A percentile compares a stretch with the other conserved stretches of the same genome.
These are phyloP conservation scores for Teunomyces barrocoloradensis DNA, from an alignment of 805 yeast genomes.

Conservation along the genomic window DNA sequence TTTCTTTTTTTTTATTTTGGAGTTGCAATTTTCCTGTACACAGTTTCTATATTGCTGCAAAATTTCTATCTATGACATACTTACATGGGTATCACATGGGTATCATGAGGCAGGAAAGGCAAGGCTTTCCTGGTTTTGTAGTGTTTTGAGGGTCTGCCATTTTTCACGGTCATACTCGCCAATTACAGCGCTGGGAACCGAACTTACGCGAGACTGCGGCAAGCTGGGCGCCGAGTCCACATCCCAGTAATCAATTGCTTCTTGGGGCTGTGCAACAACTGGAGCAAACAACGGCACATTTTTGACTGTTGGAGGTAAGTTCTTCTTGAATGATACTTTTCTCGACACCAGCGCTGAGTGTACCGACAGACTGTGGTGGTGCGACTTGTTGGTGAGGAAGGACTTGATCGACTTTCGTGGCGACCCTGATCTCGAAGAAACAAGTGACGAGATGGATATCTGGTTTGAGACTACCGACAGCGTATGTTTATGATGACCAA, in stretches of 20 bases:
- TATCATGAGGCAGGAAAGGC: neutral
- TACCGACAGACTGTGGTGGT: conserved; percentile 14
- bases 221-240: conserved; percentile 31
- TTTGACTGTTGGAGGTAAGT: neutral
- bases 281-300: neutral
- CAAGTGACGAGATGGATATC: conserved; percentile 22
- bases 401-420: conserved; percentile 30
- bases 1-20: too few relatives aligned
- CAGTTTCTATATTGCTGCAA: neutral
- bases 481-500: conserved; percentile 22
- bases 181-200: conserved; percentile 54
- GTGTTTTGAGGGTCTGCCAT: conserved; percentile 52
- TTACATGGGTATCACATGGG: conserved; percentile 1
- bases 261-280: conserved; percentile 1
- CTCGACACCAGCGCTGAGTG: conserved; percentile 6
- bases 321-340: neutral
- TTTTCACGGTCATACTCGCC: conserved; percentile 68
- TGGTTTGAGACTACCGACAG: conserved; percentile 26
- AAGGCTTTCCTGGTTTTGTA: conserved; percentile 16
- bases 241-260: conserved; percentile 25
- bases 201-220: conserved; percentile 39
- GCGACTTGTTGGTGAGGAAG: conserved; percentile 11
- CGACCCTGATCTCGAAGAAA: conserved; percentile 29
- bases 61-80: neutral
- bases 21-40: conserved; percentile 2